Evolutionary conservation across 768 basidiomycete species (phyloP), one percentile per base, ranked within the genome.

Genomic region (Podaxis mareebaensis): DNA sequence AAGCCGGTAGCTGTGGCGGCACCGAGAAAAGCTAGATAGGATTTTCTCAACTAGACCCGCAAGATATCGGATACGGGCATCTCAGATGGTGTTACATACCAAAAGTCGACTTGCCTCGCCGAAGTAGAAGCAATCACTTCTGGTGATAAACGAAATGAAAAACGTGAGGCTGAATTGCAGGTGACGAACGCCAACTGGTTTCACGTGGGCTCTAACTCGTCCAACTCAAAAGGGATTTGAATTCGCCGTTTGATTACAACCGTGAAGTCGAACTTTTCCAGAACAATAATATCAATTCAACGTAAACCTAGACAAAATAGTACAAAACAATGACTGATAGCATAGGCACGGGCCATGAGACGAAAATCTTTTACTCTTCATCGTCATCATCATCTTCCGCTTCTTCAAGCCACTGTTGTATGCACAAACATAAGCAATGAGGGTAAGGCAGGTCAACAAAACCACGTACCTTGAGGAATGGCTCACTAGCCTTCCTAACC

Each of bases 401-500:
- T 73, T 94, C 92, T 61, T 88, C 89, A 20, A 96, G 85, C 94
- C 94, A 96, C 87, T 91, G 66, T 22, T 53, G 42, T n/a, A 53
- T 40, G 17, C 17, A 36, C 57, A 60, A 67, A 61, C 15, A 69
- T 60, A 59, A 20, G 11, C 30, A 58, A 13, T n/a, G 2, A 56
- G 28, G 55, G 17, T 58, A 40, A 57, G 40, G 12, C 24, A 58
- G 22, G 38, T 42, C 28, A 60, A 22, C 30, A 30, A 3, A 26
- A 40, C 17, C 44, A 69, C 81, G 53, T 66, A 92, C 92, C 83
- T 95, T 95, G 72, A 99, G 78, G 82, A 99, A 98, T 0, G 96
- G 95, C 74, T 93, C 95, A 67, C 92, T 91, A 12, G 95, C 95
- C 81, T 96, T 96, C 69, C 96, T 83, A 57, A 99, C 95, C 77